Base-by-base conservation (phyloP, 768 basidiomycete genomes). In the Boletus barrowsii region DNA sequence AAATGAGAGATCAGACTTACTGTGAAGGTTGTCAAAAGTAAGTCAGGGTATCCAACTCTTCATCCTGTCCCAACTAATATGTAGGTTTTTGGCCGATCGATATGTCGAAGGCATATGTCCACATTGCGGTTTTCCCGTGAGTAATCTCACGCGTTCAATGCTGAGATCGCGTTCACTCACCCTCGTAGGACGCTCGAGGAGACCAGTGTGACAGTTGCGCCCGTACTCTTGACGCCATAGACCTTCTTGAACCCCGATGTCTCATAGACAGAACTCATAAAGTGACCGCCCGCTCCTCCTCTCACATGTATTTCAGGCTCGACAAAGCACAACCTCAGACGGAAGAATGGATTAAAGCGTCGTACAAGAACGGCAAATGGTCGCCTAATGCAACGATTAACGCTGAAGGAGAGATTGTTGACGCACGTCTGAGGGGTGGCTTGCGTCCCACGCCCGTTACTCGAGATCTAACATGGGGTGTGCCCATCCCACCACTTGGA, bases 71-170 rank as follows among this genome's bases (percentile, higher is more conserved):
- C 53, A 44, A 58, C 57, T 35, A 33, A 17, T 5, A 51, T 47
- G 7, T 55, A 92, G 91, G 62, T 99, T 97, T 75, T 74, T 99
- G 35, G 97, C 97, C 18, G 97, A 99, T 73, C 88, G 97, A 51
- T 98, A 89, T 72, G 95, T 98, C 0, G 96, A 98, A 71, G 97
- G 97, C n/a, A 92, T 83, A 33, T 99, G 97, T 68, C 97, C 97
- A 1, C 81, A 97, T 71, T 98, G 97, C 67, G 82, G 80, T 45
- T 93, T 86, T 59, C 88, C 93, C 55, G 90, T 90, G 55, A 60
- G 80, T 49, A 42, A 32, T 42, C 4, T 13, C 24, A 22, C 42
- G 7, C 64, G 13, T 14, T 22, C 20, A 10, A 29, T 43, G 18
- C 24, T 22, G 49, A 48, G 49, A 37, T 33, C 35, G 17, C 22